These are phyloP conservation scores for Turritis glabra DNA, from an alignment of 345 rosid genomes.

Conservation along the genomic window DNA sequence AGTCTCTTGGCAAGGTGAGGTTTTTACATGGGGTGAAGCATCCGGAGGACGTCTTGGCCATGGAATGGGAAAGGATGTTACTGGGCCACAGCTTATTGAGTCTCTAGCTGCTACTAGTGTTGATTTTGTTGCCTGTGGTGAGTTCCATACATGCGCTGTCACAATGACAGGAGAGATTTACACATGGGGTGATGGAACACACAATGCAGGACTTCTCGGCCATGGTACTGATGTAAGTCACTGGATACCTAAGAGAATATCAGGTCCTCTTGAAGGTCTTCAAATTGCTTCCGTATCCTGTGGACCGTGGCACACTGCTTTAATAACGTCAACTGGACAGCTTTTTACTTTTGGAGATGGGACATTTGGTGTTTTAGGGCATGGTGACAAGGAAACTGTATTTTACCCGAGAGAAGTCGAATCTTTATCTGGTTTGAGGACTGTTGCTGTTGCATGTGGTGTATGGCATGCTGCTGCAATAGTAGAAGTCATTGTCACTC, in stretches of 20 bases:
- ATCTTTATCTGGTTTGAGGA: constrained; percentile 81
- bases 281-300: constrained; percentile 82
- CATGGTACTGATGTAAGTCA: constrained; percentile 86
- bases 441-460: constrained; percentile 85
- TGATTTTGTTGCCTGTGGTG: constrained; percentile 92
- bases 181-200: constrained; percentile 97
- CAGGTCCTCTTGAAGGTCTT: constrained; percentile 94
- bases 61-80: constrained; percentile 75
- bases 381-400: constrained; percentile 73
- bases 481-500: constrained; percentile 87
- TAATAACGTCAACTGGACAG: constrained; percentile 80
- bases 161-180: constrained; percentile 89
- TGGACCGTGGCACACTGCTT: constrained; percentile 98
- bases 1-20: constrained; percentile 90
- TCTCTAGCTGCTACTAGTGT: constrained; percentile 62
- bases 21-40: constrained; percentile 97
- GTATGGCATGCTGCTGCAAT: constrained; percentile 99
- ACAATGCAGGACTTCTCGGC: constrained; percentile 93
- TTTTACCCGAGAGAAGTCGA: constrained; percentile 82
- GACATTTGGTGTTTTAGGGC: constrained; percentile 93
- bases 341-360: constrained; percentile 98
- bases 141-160: constrained; percentile 93
- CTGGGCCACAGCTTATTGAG: constrained; percentile 78
- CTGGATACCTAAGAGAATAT: constrained; percentile 97
- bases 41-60: constrained; percentile 97